Conservation (phyloP, 2,329 filamentous ascomycete species). For the Decorospora gaudefroyi region DNA sequence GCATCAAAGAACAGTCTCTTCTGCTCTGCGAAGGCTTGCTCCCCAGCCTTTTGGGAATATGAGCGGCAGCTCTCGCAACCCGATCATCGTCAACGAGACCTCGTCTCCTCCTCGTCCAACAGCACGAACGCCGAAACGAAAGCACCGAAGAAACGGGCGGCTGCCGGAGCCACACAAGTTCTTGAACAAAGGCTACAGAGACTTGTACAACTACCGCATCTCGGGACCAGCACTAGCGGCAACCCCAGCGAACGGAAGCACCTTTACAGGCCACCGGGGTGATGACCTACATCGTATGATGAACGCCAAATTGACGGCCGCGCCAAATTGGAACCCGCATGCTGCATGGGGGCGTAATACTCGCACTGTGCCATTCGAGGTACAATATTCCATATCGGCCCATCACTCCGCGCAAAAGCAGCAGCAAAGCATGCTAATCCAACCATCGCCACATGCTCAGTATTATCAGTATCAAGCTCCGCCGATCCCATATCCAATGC, state of each 20-base stretch:
- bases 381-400: slow-evolving; percentile 7
- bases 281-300: slow-evolving; percentile 25
- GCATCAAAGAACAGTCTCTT: neutral
- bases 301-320: slow-evolving; percentile 14
- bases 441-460: slow-evolving; percentile 2
- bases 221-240: slow-evolving; percentile 9
- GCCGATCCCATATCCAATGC: neutral
- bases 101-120: slow-evolving; percentile 12
- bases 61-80: slow-evolving; percentile 26
- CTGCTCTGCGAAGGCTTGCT: slow-evolving; percentile 1
- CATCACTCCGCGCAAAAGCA: slow-evolving; percentile 5
- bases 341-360: neutral
- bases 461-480: neutral
- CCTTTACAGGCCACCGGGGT: slow-evolving; percentile 19
- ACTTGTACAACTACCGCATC: slow-evolving; percentile 14
- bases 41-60: slow-evolving; percentile 1
- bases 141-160: neutral
- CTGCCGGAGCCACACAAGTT: slow-evolving; percentile 17
- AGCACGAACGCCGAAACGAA: slow-evolving; percentile 1
- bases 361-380: slow-evolving; percentile 12
- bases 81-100: slow-evolving; percentile 31
- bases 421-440: neutral
- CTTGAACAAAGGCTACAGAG: slow-evolving; percentile 13
- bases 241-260: slow-evolving; percentile 12
- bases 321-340: neutral